These are phyloP conservation scores for Pilaira anomala DNA, from an alignment of 192 early-diverging fungal species.

Conservation along the genomic window DNA sequence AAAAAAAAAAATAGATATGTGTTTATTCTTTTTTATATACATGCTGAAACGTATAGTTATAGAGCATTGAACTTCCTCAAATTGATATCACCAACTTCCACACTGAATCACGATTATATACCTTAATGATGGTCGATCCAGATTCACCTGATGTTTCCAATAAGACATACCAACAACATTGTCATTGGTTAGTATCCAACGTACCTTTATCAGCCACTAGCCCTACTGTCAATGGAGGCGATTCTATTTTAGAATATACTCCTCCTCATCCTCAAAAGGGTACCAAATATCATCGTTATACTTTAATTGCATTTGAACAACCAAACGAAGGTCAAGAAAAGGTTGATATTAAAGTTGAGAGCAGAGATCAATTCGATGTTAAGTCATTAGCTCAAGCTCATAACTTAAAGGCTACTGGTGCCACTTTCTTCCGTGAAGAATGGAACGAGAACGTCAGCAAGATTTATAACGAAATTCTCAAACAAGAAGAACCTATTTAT, in stretches of 20 bases:
- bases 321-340: conserved; percentile 47
- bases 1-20: no score
- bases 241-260: conserved; percentile 54
- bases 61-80: conserved; percentile 52
- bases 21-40: conserved; percentile 33
- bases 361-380: conserved; percentile 30
- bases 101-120: conserved; percentile 63
- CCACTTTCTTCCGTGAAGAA: conserved; percentile 55
- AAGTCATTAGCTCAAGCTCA: conserved; percentile 37
- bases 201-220: conserved; percentile 57
- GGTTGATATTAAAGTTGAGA: conserved; percentile 38
- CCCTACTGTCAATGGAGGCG: conserved; percentile 39
- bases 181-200: conserved; percentile 74
- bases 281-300: conserved; percentile 73
- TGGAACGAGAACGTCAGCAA: conserved; percentile 50
- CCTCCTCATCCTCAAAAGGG: conserved; percentile 79
- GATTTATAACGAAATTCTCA: conserved; percentile 50
- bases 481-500: conserved; percentile 46
- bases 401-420: conserved; percentile 42
- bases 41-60: conserved; percentile 29
- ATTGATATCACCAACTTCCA: conserved; percentile 62
- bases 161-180: conserved; percentile 64
- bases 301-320: conserved; percentile 63
- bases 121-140: conserved; percentile 67
- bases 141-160: conserved; percentile 61